Conservation (phyloP, 2,329 filamentous ascomycete genomes). For the Colletotrichum filicis region DNA sequence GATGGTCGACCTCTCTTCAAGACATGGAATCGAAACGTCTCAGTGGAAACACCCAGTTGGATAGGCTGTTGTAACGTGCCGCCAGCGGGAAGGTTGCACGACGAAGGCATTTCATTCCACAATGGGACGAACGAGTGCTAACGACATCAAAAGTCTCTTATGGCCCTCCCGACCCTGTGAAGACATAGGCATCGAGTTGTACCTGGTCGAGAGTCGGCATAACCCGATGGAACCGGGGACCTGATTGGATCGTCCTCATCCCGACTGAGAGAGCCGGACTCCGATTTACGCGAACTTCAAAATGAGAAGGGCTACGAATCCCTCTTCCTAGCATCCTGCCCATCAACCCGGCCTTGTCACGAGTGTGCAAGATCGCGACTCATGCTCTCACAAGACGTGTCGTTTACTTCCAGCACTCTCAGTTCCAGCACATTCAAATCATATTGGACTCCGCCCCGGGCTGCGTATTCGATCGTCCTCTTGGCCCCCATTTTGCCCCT, state of each 20-base stretch:
- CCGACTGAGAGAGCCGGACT: conserved; percentile 2
- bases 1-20: background rate
- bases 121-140: conserved; percentile 29
- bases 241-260: background rate
- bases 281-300: conserved; percentile 12
- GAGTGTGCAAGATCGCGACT: conserved; percentile 14
- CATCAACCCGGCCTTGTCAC: conserved; percentile 1
- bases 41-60: background rate
- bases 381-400: background rate
- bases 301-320: conserved; percentile 2
- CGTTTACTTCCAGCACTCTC: background rate
- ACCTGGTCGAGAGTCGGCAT: conserved; percentile 15
- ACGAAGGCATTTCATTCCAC: background rate
- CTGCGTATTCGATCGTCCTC: conserved; percentile 9
- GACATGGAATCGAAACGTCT: conserved; percentile 1
- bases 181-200: conserved; percentile 12
- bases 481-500: conserved; percentile 25
- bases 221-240: conserved; percentile 1
- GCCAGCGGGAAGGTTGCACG: background rate
- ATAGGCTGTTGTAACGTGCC: background rate
- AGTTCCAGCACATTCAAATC: background rate
- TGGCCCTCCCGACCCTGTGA: background rate
- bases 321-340: background rate
- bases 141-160: background rate
- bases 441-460: conserved; percentile 5